phyloP scores from a whole-genome alignment of 2,329 filamentous ascomycete species.

The Aspergillus hortae region DNA sequence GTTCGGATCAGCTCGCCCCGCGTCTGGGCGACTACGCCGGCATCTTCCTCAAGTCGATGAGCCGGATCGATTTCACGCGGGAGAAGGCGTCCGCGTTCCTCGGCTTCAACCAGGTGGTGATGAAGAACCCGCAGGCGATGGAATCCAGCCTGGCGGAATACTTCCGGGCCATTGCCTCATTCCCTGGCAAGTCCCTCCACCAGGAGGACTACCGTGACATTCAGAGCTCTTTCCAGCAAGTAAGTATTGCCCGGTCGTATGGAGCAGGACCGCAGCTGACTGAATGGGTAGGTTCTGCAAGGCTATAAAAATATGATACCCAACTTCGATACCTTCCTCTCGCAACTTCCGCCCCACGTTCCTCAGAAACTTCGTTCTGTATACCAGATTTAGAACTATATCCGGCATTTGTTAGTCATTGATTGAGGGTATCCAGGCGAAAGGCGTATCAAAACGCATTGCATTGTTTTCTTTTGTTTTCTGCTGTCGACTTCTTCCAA shows the following conservation, averaged over 20 bases:
- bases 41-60: constrained; percentile 77
- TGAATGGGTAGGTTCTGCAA: constrained; percentile 36
- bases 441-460: constrained; percentile 22
- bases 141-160: constrained; percentile 79
- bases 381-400: constrained; percentile 38
- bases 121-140: constrained; percentile 86
- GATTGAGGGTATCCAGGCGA: constrained; percentile 16
- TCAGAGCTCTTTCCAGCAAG: constrained; percentile 71
- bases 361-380: constrained; percentile 40
- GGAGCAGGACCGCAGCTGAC: background rate
- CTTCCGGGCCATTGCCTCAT: constrained; percentile 78
- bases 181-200: constrained; percentile 57
- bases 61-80: constrained; percentile 79
- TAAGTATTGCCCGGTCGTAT: constrained; percentile 42
- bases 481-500: background rate
- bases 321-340: constrained; percentile 45
- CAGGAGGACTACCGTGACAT: constrained; percentile 60
- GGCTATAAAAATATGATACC: constrained; percentile 48
- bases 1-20: constrained; percentile 70
- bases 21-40: constrained; percentile 76
- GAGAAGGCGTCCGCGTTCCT: constrained; percentile 93
- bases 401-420: constrained; percentile 17
- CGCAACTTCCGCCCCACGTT: constrained; percentile 37
- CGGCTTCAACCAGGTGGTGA: constrained; percentile 81
- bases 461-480: constrained; percentile 6